Conservation (phyloP, 1,284 basidiomycete species). For the Acaromyces ingoldii region DNA sequence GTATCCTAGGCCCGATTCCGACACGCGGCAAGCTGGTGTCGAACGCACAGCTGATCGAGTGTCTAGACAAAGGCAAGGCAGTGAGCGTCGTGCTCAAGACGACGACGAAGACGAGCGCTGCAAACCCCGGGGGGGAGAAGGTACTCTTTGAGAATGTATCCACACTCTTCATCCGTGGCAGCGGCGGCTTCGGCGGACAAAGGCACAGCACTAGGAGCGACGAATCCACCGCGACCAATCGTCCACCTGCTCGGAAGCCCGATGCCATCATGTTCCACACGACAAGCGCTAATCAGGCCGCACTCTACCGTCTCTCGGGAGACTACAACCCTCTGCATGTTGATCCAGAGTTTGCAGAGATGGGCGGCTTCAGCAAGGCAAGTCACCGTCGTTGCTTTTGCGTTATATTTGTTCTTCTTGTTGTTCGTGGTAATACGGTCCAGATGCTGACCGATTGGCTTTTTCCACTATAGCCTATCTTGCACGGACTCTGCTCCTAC, state of each 20-base stretch:
- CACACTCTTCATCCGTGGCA: conserved; percentile 85
- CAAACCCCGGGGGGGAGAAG: too few relatives aligned
- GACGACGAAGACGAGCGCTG: conserved; percentile 55
- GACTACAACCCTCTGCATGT: conserved; percentile 91
- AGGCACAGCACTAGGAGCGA: conserved; percentile 82
- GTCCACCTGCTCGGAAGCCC: conserved; percentile 59
- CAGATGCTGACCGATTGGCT: too few relatives aligned
- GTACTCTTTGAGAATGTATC: conserved; percentile 91
- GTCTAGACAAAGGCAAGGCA: conserved; percentile 58
- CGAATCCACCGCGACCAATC: conserved; percentile 76
- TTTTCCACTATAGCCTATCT: too few relatives aligned
- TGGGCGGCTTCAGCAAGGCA: conserved; percentile 91
- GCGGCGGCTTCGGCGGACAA: conserved; percentile 91
- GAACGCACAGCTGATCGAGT: conserved; percentile 67
- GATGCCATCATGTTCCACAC: conserved; percentile 43
- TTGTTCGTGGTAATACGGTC: too few relatives aligned
- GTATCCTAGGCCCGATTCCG: conserved; percentile 65
- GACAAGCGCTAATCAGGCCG: conserved; percentile 56
- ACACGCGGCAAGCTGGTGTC: conserved; percentile 75
- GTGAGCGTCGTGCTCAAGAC: conserved; percentile 30
- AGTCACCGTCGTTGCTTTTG: too few relatives aligned
- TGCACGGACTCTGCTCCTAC: conserved; percentile 78
- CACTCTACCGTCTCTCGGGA: conserved; percentile 75
- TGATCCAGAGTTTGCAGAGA: conserved; percentile 81
- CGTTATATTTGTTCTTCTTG: too few relatives aligned